Percentiles rank a stretch among this genome's conserved stretches.
Evolutionary conservation across 2,329 filamentous ascomycete species (phyloP).

Genomic region (Sporothrix globosa): DNA sequence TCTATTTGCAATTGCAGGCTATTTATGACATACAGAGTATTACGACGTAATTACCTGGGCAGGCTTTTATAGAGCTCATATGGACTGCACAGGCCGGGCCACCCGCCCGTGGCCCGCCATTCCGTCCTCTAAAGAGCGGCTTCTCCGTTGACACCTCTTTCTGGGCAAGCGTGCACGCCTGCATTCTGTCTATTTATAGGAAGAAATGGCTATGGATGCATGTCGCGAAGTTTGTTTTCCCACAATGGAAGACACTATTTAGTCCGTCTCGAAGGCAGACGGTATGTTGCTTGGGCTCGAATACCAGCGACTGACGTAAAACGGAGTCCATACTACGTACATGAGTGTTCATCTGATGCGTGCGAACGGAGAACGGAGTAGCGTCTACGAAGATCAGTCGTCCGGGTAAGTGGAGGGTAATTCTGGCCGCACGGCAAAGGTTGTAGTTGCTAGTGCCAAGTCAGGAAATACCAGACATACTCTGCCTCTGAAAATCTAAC

Average conservation of each 20-base stretch:
- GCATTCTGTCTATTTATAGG: neutral
- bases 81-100: neutral
- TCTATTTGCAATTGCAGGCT: slow-evolving; percentile 13
- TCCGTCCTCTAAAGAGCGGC: slow-evolving; percentile 3
- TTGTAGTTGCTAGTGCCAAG: too few species aligned
- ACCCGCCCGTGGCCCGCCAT: slow-evolving; percentile 4
- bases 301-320: too few species aligned
- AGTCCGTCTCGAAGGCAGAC: too few species aligned
- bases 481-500: too few species aligned
- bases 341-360: neutral
- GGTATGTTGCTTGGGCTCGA: too few species aligned
- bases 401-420: neutral
- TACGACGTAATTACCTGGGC: neutral
- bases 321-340: too few species aligned
- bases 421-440: neutral
- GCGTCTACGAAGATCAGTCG: neutral
- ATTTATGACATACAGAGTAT: neutral
- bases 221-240: neutral
- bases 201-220: neutral
- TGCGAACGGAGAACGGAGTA: neutral
- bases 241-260: too few species aligned
- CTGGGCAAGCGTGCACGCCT: neutral
- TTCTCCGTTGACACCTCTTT: neutral
- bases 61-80: neutral
- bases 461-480: too few species aligned